Conservation (phyloP, 2,329 filamentous ascomycete genomes). For the Cladosporium sp. region DNA sequence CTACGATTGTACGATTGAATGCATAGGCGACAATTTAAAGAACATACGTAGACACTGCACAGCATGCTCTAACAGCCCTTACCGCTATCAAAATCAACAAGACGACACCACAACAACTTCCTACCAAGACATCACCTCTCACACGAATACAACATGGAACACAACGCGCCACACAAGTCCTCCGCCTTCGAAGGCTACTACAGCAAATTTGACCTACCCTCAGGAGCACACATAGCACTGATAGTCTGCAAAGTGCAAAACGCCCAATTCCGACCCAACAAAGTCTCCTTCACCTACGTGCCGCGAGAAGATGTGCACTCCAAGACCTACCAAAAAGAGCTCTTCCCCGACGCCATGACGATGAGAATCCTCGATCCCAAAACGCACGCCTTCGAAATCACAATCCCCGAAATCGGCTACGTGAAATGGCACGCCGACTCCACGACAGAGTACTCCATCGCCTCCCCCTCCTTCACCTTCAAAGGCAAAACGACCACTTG, state of each 20-base stretch:
- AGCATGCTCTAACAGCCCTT: no score
- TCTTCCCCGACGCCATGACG: constrained; percentile 40
- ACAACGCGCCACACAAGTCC: constrained; percentile 37
- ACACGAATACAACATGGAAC: constrained; percentile 32
- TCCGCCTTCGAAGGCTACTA: constrained; percentile 49
- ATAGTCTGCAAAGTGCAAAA: constrained; percentile 45
- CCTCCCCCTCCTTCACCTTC: constrained; percentile 36
- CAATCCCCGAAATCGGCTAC: constrained; percentile 37
- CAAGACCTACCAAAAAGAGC: constrained; percentile 38
- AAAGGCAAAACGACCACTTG: constrained; percentile 36
- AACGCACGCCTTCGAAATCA: constrained; percentile 37
- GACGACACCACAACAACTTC: no score
- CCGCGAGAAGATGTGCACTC: constrained; percentile 26
- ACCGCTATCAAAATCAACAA: no score
- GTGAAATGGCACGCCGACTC: constrained; percentile 35
- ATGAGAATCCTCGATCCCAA: constrained; percentile 25
- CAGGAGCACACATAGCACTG: constrained; percentile 43
- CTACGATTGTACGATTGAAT: no score
- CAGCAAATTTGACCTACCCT: constrained; percentile 46
- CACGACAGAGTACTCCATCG: constrained; percentile 35
- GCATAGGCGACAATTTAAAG: no score
- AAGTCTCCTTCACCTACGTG: constrained; percentile 49
- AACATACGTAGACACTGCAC: no score
- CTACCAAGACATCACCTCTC: no score
- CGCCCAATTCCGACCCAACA: constrained; percentile 38